A percentile compares a stretch with the other conserved stretches of the same genome.
phyloP scores from a whole-genome alignment of 73 alveolate genomes.

The Tetrahymena borealis region DNA sequence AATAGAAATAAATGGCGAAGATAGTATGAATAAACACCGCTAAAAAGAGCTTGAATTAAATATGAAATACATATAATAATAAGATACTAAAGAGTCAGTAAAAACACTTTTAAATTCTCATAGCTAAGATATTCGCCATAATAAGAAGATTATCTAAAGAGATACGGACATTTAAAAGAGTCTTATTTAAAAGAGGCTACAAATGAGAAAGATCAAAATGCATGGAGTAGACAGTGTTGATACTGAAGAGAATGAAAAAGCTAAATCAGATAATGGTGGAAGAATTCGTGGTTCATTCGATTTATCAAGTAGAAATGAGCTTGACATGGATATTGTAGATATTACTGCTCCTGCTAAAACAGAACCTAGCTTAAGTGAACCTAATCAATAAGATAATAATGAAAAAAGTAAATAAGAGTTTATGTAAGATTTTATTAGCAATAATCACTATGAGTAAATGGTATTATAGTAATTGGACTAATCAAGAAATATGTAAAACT shows the following conservation, averaged over 20 bases:
- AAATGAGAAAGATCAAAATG: background rate
- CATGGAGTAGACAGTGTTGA: background rate
- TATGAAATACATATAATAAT: background rate
- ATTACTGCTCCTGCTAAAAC: background rate
- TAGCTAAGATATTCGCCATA: background rate
- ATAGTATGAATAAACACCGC: background rate
- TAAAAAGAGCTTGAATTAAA: background rate
- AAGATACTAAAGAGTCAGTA: background rate
- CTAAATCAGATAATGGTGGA: background rate
- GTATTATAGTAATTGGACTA: background rate
- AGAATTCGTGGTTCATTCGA: background rate
- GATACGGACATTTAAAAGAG: background rate
- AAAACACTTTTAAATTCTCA: background rate
- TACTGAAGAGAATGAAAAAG: background rate
- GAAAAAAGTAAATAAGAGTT: background rate
- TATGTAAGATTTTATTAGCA: background rate
- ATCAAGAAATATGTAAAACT: background rate
- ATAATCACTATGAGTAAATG: background rate
- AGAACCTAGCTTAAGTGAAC: background rate
- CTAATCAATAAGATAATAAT: background rate
- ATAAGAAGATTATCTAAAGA: background rate
- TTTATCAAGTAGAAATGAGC: background rate
- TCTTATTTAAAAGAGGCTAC: background rate
- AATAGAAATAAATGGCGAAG: background rate
- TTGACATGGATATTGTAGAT: background rate